Evolutionary conservation across 1,139 yeast species (phyloP).

Genomic region (Taiozyma sp.): DNA sequence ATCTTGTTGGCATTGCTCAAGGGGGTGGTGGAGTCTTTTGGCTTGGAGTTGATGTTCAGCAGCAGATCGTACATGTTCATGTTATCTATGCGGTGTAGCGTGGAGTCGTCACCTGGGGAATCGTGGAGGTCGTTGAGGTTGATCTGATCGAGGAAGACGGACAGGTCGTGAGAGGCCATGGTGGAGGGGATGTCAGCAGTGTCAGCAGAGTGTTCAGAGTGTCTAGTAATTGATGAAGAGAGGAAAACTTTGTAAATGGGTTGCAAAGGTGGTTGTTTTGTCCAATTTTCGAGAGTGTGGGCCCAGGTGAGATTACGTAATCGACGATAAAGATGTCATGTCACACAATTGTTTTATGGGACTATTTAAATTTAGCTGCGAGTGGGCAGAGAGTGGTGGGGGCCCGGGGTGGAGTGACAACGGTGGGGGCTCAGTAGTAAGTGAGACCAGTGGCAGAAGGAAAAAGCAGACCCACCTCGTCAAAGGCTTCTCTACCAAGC

Average conservation of each 20-base stretch:
- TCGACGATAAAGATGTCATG: not conserved
- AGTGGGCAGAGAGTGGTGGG: not conserved
- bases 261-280: not conserved
- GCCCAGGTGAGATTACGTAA: not conserved
- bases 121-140: not conserved
- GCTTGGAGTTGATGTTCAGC: not conserved
- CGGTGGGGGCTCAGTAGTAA: not conserved
- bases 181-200: not conserved
- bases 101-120: not conserved
- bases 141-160: not conserved
- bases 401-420: not conserved
- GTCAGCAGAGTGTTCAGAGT: not conserved
- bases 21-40: not conserved
- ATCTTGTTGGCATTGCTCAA: not conserved
- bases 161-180: not conserved
- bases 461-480: too few relatives aligned
- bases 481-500: not conserved
- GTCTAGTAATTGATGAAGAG: not conserved
- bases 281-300: not conserved
- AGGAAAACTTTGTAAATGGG: not conserved
- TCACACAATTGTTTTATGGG: not conserved
- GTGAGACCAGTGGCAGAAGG: too few relatives aligned
- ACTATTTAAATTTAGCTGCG: too few relatives aligned
- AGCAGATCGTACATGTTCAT: not conserved
- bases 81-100: not conserved